Evolutionary conservation across 177 flowering plant species (phyloP), one percentile per base, ranked within the genome.

Genomic region (Telopea speciosissima): DNA sequence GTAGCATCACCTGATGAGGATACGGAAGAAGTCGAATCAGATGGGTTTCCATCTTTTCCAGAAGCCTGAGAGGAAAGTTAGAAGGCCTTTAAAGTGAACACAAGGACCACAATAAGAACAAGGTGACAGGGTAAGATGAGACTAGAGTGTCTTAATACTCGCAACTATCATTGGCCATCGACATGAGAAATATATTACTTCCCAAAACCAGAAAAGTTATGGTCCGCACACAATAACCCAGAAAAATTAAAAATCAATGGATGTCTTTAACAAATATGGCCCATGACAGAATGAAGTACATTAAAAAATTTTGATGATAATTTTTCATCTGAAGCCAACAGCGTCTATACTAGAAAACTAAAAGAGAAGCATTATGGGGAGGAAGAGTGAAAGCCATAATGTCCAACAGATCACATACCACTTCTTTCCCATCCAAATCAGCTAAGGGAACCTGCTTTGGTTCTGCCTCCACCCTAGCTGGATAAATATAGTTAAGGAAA

Each of bases 1-100:
- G 69, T 26, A 68, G 76, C 75, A 79, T 66, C 69, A 64, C 72
- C 78, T 31, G 65, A 67, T 21, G 83, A 71, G 56, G 81, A 33
- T 24, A 72, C 54, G 17, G 79, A 62, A 40, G 78, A 60, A 22
- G 52, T 59, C 13, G 79, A 76, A 70, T 79, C 77, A 40, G 81
- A 74, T 36, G 75, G 68, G 68, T 74, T 66, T 49, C 80, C 81
- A 63, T 73, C 81, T 68, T 79, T 76, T 17, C 72, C 79, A 66
- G 80, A 72, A 71, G 69, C 78, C 89, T 86, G 80, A 64, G 56
- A 76, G 6, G 49, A 68, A 22, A 74, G 3, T 40, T 33, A 3
- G 16, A 62, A 26, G 45, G 2, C 16, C 42, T 24, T 36, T 36
- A 60, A 63, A 42, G 28, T 10, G n/a, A 69, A 66, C 65, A 45